Conservation (phyloP, 176 grass and related monocot genomes). For the Oryza meridionalis region DNA sequence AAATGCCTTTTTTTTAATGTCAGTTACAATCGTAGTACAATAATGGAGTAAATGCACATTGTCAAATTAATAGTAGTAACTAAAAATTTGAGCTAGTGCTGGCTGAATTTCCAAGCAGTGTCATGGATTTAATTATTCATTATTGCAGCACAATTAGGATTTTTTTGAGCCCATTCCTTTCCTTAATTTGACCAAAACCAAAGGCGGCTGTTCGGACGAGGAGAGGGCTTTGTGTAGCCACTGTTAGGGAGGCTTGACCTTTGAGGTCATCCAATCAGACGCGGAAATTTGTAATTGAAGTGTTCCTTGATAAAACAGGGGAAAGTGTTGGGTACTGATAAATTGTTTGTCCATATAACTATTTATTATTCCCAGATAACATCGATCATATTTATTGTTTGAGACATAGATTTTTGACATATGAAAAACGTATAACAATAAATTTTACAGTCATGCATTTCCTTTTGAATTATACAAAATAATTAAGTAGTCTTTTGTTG, state of each 20-base stretch:
- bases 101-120: not conserved
- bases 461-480: not conserved
- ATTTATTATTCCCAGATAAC: not conserved
- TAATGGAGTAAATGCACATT: not conserved
- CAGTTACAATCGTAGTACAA: not conserved
- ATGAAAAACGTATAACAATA: not conserved
- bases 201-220: slow-evolving; percentile 17
- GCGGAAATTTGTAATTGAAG: not conserved
- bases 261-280: not conserved
- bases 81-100: not conserved
- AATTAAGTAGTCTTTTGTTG: not conserved
- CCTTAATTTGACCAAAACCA: slow-evolving; percentile 26
- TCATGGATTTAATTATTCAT: not conserved
- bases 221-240: not conserved
- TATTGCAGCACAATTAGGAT: slow-evolving; percentile 7
- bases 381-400: not conserved
- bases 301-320: not conserved
- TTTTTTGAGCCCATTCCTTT: not conserved
- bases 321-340: too few species aligned
- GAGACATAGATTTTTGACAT: not conserved
- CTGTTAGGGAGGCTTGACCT: slow-evolving; percentile 25
- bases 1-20: not conserved
- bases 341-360: not conserved
- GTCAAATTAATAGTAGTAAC: not conserved
- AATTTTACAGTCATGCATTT: not conserved